These are phyloP conservation scores for Kwoniella dejecticola DNA, from an alignment of 768 basidiomycete species.

Conservation along the genomic window DNA sequence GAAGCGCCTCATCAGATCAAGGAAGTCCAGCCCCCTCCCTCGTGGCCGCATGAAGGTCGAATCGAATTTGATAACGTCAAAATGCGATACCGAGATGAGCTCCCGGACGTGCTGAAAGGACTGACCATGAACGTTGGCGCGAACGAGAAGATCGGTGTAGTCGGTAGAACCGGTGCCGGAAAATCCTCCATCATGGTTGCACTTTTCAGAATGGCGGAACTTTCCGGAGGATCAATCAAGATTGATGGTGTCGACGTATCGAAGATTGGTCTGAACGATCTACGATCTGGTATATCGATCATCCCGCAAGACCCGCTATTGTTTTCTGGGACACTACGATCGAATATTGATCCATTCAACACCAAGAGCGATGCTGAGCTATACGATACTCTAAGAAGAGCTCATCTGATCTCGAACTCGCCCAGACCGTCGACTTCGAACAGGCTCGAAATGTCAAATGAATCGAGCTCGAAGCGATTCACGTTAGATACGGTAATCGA, in stretches of 20 bases:
- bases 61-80: conserved; percentile 75
- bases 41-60: conserved; percentile 75
- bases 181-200: conserved; percentile 89
- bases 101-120: conserved; percentile 85
- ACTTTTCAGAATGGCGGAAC: conserved; percentile 81
- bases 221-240: conserved; percentile 69
- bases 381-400: conserved; percentile 84
- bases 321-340: conserved; percentile 61
- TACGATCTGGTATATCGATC: conserved; percentile 59
- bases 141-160: conserved; percentile 90
- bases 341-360: conserved; percentile 88
- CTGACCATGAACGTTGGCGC: conserved; percentile 69
- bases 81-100: conserved; percentile 79
- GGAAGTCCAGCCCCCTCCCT: conserved; percentile 63
- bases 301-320: conserved; percentile 74
- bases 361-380: conserved; percentile 75
- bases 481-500: conserved; percentile 80
- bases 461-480: conserved; percentile 58
- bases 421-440: neutral
- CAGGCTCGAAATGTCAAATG: neutral
- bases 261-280: conserved; percentile 72
- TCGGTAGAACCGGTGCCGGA: conserved; percentile 76
- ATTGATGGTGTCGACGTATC: conserved; percentile 86
- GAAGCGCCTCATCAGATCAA: conserved; percentile 72
- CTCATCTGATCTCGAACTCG: conserved; percentile 62